These are phyloP conservation scores for Prillingera fragicola DNA, from an alignment of 1,284 basidiomycete species.

Conservation along the genomic window DNA sequence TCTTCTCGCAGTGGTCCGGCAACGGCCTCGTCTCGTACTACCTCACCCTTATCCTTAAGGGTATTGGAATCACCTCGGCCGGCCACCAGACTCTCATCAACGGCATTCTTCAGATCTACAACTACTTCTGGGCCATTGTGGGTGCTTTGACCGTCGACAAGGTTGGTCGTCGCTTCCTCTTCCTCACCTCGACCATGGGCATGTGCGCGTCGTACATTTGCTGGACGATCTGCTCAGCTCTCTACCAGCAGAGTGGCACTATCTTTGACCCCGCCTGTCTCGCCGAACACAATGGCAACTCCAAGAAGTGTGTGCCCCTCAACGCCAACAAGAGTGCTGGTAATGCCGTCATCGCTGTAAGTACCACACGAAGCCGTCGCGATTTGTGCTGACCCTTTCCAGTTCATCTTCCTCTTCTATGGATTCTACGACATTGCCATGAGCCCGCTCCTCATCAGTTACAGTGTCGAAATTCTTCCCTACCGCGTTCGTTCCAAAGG, in stretches of 20 bases:
- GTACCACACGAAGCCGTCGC: too few species aligned
- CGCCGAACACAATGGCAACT: not conserved
- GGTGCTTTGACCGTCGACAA: slow-evolving; percentile 39
- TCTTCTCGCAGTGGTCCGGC: slow-evolving; percentile 41
- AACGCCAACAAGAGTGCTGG: slow-evolving; percentile 3
- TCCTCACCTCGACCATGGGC: slow-evolving; percentile 56
- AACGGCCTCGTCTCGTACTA: slow-evolving; percentile 51
- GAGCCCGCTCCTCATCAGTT: slow-evolving; percentile 42
- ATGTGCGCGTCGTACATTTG: slow-evolving; percentile 62
- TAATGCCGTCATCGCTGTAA: too few species aligned
- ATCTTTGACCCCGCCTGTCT: slow-evolving; percentile 10
- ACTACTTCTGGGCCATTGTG: slow-evolving; percentile 17
- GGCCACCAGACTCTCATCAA: slow-evolving; percentile 64
- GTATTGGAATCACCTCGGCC: slow-evolving; percentile 62
- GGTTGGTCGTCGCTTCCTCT: slow-evolving; percentile 38
- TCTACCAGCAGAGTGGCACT: slow-evolving; percentile 47
- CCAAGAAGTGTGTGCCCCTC: slow-evolving; percentile 10
- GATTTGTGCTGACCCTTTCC: too few species aligned
- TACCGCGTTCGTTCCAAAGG: slow-evolving; percentile 64
- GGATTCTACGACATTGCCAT: slow-evolving; percentile 32
- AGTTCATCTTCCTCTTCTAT: slow-evolving; percentile 45
- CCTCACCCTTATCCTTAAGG: slow-evolving; percentile 62
- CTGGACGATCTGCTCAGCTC: slow-evolving; percentile 65
- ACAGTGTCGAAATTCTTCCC: slow-evolving; percentile 23
- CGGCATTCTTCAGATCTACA: slow-evolving; percentile 14